Evolutionary conservation across 2,329 filamentous ascomycete genomes (phyloP).

Genomic region (Tympanopsis confertula): DNA sequence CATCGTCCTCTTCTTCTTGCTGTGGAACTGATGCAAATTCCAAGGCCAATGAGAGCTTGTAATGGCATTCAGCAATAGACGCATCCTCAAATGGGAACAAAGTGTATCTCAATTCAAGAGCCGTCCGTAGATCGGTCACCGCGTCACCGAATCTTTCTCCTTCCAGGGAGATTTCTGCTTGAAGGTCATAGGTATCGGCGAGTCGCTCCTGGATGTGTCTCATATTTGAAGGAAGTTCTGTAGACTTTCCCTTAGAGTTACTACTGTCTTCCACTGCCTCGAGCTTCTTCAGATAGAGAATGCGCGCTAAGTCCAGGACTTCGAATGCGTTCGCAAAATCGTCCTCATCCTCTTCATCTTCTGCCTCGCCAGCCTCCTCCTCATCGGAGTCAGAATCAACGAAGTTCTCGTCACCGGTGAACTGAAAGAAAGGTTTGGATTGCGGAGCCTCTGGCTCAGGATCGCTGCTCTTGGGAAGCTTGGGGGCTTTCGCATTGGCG

Average conservation of each 20-base stretch:
- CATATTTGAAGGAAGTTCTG: slow-evolving; percentile 16
- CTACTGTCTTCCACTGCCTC: slow-evolving; percentile 26
- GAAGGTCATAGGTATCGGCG: slow-evolving; percentile 52
- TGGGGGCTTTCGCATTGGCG: not conserved
- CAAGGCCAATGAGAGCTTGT: slow-evolving; percentile 52
- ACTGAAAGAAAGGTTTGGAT: slow-evolving; percentile 42
- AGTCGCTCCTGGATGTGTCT: slow-evolving; percentile 41
- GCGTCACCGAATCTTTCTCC: slow-evolving; percentile 51
- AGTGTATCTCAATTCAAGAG: slow-evolving; percentile 40
- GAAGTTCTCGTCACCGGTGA: slow-evolving; percentile 53
- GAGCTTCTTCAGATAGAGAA: slow-evolving; percentile 42
- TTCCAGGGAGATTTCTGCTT: slow-evolving; percentile 54
- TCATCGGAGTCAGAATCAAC: slow-evolving; percentile 39
- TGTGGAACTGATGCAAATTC: slow-evolving; percentile 44
- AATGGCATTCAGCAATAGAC: slow-evolving; percentile 51
- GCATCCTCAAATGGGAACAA: slow-evolving; percentile 43
- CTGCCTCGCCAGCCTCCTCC: slow-evolving; percentile 29
- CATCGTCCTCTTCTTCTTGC: slow-evolving; percentile 10
- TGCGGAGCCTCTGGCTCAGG: slow-evolving; percentile 5
- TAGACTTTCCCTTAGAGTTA: slow-evolving; percentile 28
- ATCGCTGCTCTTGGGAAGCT: slow-evolving; percentile 9
- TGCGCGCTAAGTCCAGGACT: slow-evolving; percentile 48
- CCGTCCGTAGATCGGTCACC: slow-evolving; percentile 40
- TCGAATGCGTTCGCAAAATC: slow-evolving; percentile 55
- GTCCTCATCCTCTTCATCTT: slow-evolving; percentile 40